Base-by-base conservation (phyloP, 2,329 filamentous ascomycete species). In the Remersonia thermophila region DNA sequence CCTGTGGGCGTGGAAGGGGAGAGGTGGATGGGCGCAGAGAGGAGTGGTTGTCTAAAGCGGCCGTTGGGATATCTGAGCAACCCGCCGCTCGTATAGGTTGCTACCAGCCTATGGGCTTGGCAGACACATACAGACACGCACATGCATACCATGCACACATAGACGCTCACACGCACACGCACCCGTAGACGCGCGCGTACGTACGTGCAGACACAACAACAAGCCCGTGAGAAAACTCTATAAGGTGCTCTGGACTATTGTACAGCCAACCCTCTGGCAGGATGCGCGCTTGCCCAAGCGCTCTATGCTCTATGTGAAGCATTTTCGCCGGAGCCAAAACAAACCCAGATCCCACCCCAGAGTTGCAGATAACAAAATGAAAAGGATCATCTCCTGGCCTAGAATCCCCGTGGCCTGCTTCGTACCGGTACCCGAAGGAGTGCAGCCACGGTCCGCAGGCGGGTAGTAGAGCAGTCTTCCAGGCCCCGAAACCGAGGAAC, bases 1-100 rank as follows among this genome's bases (percentile, higher is more conserved):
- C 61, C 45, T 79, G 12, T 80, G 74, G 67, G 86, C 86, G 6
- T 95, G 86, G 87, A 80, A 80, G 56, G 83, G 83, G 2, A 71
- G 61, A 38, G 68, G 69, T 15, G 82, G 83, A 0, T 95, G 87
- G 87, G 70, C 69, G 43, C 70, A 71, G 51, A 71, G 83, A 40
- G 83, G 83, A 0, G 76, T 95, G 54, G 71, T 84, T 13, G 71
- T 76, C 23, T 48, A 40, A 18, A 17, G n/a, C n/a, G n/a, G n/a
- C 10, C 16, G 12, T 12, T 23, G 3, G 27, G 9, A 28, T 28
- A 28, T 28, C 12, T 13, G 7, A 28, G 11, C 11, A 8, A 11
- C 14, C 27, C n/a, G n/a, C n/a, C n/a, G n/a, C n/a, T n/a, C n/a
- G n/a, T n/a, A n/a, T n/a, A n/a, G n/a, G n/a, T n/a, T n/a, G n/a